phyloP scores from a whole-genome alignment of 2,329 filamentous ascomycete species.

The Cercospora sojina region DNA sequence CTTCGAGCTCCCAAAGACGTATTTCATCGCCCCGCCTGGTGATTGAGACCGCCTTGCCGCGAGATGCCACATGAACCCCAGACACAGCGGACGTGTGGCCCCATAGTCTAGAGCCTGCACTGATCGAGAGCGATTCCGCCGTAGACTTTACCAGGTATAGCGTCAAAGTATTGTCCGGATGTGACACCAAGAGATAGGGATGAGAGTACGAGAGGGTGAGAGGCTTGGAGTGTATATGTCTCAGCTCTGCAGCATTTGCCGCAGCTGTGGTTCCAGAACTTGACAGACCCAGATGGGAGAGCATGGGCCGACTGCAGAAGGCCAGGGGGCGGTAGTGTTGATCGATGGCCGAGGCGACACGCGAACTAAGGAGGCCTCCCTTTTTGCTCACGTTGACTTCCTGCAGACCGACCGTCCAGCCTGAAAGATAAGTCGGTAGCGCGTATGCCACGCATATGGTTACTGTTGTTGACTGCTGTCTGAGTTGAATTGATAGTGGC shows the following conservation, averaged over 20 bases:
- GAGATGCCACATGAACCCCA: constrained; percentile 77
- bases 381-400: constrained; percentile 67
- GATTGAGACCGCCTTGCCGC: constrained; percentile 87
- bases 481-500: constrained; percentile 78
- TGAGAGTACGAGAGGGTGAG: constrained; percentile 61
- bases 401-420: constrained; percentile 91
- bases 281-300: constrained; percentile 29
- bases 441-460: constrained; percentile 87
- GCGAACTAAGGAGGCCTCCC: constrained; percentile 51
- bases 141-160: constrained; percentile 79
- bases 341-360: constrained; percentile 52
- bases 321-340: constrained; percentile 47
- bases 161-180: constrained; percentile 84
- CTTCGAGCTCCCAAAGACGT: constrained; percentile 87
- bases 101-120: constrained; percentile 75
- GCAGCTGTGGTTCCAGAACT: constrained; percentile 13
- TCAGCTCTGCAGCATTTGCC: constrained; percentile 27
- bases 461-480: constrained; percentile 62
- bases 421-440: constrained; percentile 70
- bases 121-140: constrained; percentile 63
- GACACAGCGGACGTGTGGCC: constrained; percentile 89
- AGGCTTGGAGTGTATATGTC: constrained; percentile 43
- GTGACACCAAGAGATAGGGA: constrained; percentile 79
- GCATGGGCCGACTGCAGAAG: constrained; percentile 35
- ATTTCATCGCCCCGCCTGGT: constrained; percentile 68